Evolutionary conservation across 257 asterid genomes (phyloP).

Genomic region (Rhazya stricta): DNA sequence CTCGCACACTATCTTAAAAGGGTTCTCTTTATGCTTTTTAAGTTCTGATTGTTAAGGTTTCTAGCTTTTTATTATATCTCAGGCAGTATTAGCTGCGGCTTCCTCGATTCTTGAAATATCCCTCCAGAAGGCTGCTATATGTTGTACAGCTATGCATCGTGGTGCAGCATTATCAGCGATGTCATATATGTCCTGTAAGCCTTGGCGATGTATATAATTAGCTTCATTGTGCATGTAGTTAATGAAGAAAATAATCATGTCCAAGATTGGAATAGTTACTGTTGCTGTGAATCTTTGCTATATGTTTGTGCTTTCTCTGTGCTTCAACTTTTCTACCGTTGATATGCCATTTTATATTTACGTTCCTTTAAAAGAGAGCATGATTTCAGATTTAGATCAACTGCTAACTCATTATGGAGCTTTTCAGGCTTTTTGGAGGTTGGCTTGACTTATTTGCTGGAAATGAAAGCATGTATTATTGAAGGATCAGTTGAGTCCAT

Average conservation of each 20-base stretch:
- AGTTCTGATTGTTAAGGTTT: not conserved
- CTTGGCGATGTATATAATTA: slow-evolving; percentile 12
- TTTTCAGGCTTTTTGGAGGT: slow-evolving; percentile 70
- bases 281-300: not conserved
- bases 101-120: slow-evolving; percentile 72
- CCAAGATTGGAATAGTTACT: not conserved
- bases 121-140: slow-evolving; percentile 83
- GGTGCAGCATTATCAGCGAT: slow-evolving; percentile 89
- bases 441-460: slow-evolving; percentile 55
- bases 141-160: slow-evolving; percentile 91
- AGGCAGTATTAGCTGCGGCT: slow-evolving; percentile 75
- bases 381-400: not conserved
- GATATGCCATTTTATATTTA: not conserved
- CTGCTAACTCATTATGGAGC: slow-evolving; percentile 7
- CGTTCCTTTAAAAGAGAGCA: not conserved
- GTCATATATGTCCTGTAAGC: slow-evolving; percentile 82
- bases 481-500: slow-evolving; percentile 55
- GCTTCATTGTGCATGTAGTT: not conserved
- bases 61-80: slow-evolving; percentile 25
- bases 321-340: not conserved
- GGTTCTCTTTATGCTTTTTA: slow-evolving; percentile 4
- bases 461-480: slow-evolving; percentile 44
- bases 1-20: slow-evolving; percentile 12
- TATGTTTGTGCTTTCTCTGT: not conserved
- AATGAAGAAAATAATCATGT: not conserved